Base-by-base conservation (phyloP, 1,284 basidiomycete genomes). In the Omphalotus olearius region DNA sequence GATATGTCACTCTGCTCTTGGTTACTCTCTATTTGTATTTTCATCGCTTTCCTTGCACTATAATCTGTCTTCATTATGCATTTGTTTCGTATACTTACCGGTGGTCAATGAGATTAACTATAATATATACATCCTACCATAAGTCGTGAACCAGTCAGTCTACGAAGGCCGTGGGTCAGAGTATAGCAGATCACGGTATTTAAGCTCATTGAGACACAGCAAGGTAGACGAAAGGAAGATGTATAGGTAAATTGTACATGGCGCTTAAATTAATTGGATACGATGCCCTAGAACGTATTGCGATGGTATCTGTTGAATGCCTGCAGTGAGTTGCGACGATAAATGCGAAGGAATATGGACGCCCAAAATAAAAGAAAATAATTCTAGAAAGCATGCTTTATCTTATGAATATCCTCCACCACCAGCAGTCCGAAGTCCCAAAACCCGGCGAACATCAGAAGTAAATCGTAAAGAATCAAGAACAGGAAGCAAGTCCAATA, bases 401-500 rank as follows among this genome's bases (percentile, higher is more conserved):
- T 33, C 30, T 33, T 13, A 33, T 33, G 30, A 33, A 33, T 33
- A 33, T 13, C 30, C 30, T 13, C 30, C 30, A 26, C 60, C 62
- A 33, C 72, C 73, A 16, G 71, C 74, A 50, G 69, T 65, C 36
- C 87, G 84, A 55, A 98, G 82, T 50, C 96, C 94, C 45, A 99
- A 77, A 26, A 99, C 88, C 59, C 91, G 82, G 58, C 96, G 83
- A 18, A 99, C 96, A 66, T 99, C 96, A 54, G 83, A 89, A 4
- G 95, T 97, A 70, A 99, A 99, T 28, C 96, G 82, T 54, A 99
- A 71, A 47, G 91, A 94, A 69, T 99, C 96, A 52, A 99, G 81
- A 44, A 99, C 87, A 17, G 96, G 96, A 17, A 99, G 75, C 51
- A 98, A 79, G 70, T 99, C 95, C 47, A 99, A 83, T 44, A 99